These are phyloP conservation scores for Geotrichum histeridarum DNA, from an alignment of 1,139 yeast species.

Conservation along the genomic window DNA sequence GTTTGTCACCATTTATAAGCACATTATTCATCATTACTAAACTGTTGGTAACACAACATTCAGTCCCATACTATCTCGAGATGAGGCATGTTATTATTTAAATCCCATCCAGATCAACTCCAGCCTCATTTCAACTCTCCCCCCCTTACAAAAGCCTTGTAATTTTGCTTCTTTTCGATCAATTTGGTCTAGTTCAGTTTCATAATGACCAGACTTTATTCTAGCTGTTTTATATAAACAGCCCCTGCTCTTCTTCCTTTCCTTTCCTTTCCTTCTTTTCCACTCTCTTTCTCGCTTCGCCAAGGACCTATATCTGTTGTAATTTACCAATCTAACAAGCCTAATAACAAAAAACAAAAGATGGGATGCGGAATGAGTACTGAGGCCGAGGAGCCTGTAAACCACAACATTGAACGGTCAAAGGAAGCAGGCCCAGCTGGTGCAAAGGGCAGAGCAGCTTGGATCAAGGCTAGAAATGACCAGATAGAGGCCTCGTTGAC, in stretches of 20 bases:
- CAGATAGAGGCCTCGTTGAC: constrained; percentile 63
- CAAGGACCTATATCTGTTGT: background rate
- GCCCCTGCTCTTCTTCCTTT: background rate
- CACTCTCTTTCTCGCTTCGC: background rate
- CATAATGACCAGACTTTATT: background rate
- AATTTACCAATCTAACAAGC: background rate
- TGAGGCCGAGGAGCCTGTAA: constrained; percentile 36
- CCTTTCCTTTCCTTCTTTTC: background rate
- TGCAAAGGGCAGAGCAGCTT: constrained; percentile 6
- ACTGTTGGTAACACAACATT: too few species aligned
- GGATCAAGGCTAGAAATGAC: constrained; percentile 43
- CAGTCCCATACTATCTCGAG: too few species aligned
- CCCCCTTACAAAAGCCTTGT: too few species aligned
- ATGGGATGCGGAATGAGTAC: constrained; percentile 72
- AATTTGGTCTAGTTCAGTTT: constrained; percentile 1
- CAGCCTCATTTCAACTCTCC: constrained; percentile 11
- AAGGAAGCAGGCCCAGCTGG: constrained; percentile 7
- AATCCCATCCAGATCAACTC: too few species aligned
- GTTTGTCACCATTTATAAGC: too few species aligned
- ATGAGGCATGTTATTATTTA: too few species aligned
- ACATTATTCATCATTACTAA: too few species aligned
- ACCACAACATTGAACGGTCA: background rate
- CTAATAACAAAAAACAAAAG: background rate
- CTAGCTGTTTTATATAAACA: background rate
- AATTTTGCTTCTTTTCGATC: background rate